Evolutionary conservation across 257 asterid genomes (phyloP).

Genomic region (Hygrophila difformis): DNA sequence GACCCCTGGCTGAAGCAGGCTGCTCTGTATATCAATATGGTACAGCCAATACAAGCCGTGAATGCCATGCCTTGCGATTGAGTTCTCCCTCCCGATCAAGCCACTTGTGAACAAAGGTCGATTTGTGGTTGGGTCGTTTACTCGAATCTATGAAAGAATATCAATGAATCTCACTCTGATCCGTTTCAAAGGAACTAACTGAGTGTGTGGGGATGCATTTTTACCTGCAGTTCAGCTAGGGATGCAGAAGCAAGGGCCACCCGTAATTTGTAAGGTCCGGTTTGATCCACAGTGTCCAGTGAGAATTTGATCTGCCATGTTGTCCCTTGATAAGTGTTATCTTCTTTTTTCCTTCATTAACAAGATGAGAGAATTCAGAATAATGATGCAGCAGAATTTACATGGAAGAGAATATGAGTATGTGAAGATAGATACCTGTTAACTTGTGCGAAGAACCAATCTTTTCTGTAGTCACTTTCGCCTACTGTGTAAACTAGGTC

Average conservation of each 20-base stretch:
- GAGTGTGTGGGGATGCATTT: not conserved
- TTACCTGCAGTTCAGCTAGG: conserved; percentile 61
- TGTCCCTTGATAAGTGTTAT: conserved; percentile 40
- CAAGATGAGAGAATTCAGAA: not conserved
- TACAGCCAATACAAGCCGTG: conserved; percentile 66
- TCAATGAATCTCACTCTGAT: not conserved
- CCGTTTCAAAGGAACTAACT: not conserved
- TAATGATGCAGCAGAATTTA: no score
- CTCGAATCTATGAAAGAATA: conserved; percentile 44
- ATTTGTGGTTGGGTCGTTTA: conserved; percentile 35
- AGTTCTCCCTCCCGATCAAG: conserved; percentile 59
- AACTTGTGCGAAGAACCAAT: conserved; percentile 81
- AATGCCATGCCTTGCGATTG: conserved; percentile 78
- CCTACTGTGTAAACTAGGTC: conserved; percentile 73
- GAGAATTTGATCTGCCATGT: conserved; percentile 70
- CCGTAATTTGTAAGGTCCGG: conserved; percentile 43
- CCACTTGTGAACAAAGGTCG: conserved; percentile 61
- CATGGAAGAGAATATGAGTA: not conserved
- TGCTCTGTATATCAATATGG: conserved; percentile 28
- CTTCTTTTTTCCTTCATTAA: conserved; percentile 44
- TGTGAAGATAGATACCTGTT: conserved; percentile 22
- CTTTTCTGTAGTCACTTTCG: conserved; percentile 46
- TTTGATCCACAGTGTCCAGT: conserved; percentile 26
- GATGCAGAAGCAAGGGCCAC: conserved; percentile 70
- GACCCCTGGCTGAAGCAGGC: conserved; percentile 34